Percentiles rank a stretch among this genome's conserved stretches.
Conservation (phyloP, 1,139 yeast species). For the Meyerozyma guilliermondii region DNA sequence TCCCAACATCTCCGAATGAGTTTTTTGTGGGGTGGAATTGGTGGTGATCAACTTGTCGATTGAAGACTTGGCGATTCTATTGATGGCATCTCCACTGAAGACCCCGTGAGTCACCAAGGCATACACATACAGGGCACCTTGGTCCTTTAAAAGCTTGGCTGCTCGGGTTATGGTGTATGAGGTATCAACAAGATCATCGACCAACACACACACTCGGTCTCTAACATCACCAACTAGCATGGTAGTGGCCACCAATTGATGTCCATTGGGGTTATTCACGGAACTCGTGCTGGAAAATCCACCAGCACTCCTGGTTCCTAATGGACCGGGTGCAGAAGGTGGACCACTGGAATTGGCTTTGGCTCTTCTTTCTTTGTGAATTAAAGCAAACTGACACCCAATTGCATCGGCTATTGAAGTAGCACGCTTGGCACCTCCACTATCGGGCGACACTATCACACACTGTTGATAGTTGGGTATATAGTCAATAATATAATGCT, state of each 20-base stretch:
- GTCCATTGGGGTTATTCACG: background rate
- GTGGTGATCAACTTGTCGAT: constrained; percentile 87
- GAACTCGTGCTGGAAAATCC: constrained; percentile 3
- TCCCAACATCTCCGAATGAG: constrained; percentile 49
- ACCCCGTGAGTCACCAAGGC: constrained; percentile 92
- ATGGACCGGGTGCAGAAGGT: constrained; percentile 4
- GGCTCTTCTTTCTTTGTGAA: constrained; percentile 88
- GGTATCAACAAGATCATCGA: constrained; percentile 93
- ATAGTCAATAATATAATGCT: constrained; percentile 69
- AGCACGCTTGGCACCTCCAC: constrained; percentile 97
- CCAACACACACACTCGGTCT: constrained; percentile 75
- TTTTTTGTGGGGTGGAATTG: constrained; percentile 86
- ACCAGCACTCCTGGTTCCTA: constrained; percentile 1
- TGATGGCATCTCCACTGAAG: constrained; percentile 86
- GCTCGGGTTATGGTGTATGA: constrained; percentile 90
- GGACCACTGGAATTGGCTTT: constrained; percentile 25
- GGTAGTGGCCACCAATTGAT: constrained; percentile 53
- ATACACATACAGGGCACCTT: constrained; percentile 83
- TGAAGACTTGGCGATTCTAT: constrained; percentile 59
- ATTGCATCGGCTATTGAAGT: constrained; percentile 88
- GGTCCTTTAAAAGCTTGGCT: constrained; percentile 84
- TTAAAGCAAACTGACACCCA: constrained; percentile 86
- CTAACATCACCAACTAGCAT: constrained; percentile 93
- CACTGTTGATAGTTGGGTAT: constrained; percentile 74
- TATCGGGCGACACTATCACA: constrained; percentile 90